Evolutionary conservation across 2,329 filamentous ascomycete species (phyloP), one percentile per base, ranked within the genome.

Genomic region (Pezicula neosporulosa): DNA sequence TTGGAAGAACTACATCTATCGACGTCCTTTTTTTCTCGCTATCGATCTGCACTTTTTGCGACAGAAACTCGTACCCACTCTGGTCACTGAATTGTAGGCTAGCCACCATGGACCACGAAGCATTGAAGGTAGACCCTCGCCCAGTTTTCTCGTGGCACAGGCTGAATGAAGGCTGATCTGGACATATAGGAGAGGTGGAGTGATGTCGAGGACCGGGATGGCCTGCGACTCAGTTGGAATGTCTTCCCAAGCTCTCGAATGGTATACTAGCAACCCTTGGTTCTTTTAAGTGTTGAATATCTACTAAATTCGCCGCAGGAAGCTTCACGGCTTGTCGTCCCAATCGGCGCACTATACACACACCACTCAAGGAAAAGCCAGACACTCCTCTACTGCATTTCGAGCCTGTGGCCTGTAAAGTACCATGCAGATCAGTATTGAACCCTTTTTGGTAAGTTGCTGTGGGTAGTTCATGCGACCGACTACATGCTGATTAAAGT

Each of bases 171-270:
- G 9, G 39, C 39, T 42, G 24, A 42, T 42, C 18, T 19, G 18
- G 16, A 9, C 5, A 42, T 21, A 24, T 21, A 44, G 42, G 92
- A 97, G 73, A 88, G 93, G 76, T 97, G 92, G 92, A 90, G 87
- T 66, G 91, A 97, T 70, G 86, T 96, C 53, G 94, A 99, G 77
- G 94, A 99, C 67, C 86, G 90, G 62, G 94, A 99, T 83, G 94
- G 94, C 55, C 84, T 97, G 66, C 86, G 94, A 57, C 80, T 99
- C 60, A 97, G 93, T 74, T 99, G 94, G 94, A 99, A 99, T 70
- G 95, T 95, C 55, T 96, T 99, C 67, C 94, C 94, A 46, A 97
- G 92, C 77, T 93, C 93, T 66, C 90, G 94, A 70, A 97, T 99
- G 91, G 92, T 90, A 63, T 81, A 7, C 15, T 15, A 15, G 8